Conservation (phyloP, 2,329 filamentous ascomycete species). For the Fusarium tuaranense region DNA sequence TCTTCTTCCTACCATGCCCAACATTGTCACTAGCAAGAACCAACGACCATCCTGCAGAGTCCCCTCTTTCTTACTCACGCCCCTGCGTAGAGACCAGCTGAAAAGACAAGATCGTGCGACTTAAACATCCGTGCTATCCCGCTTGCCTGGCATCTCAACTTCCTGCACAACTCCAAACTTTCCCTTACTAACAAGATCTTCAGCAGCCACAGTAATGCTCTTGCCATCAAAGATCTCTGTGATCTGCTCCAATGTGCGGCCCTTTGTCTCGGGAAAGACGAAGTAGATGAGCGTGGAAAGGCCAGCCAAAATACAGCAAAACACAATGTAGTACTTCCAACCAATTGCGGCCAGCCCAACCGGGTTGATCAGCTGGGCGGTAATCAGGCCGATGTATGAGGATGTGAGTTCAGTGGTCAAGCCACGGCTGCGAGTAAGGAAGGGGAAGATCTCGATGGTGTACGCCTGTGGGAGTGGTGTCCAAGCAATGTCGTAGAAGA, state of each 20-base stretch:
- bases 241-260: conserved; percentile 41
- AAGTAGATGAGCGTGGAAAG: conserved; percentile 50
- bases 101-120: neutral
- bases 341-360: conserved; percentile 49
- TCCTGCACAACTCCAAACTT: neutral
- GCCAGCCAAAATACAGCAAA: conserved; percentile 45
- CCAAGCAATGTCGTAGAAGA: conserved; percentile 49
- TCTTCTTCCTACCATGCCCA: neutral
- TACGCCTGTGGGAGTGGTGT: conserved; percentile 46
- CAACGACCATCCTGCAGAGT: neutral
- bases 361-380: conserved; percentile 53
- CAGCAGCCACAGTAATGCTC: neutral
- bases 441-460: conserved; percentile 38
- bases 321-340: conserved; percentile 55
- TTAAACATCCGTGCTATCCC: neutral
- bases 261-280: conserved; percentile 47
- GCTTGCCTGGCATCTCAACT: neutral
- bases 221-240: conserved; percentile 37
- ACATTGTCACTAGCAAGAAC: neutral
- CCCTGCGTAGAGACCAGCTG: neutral
- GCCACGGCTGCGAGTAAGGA: neutral
- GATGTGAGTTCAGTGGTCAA: neutral
- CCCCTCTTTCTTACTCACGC: neutral
- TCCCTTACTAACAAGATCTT: neutral
- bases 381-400: conserved; percentile 27